Evolutionary conservation across 1,284 basidiomycete genomes (phyloP).

Genomic region (Trichosporon coremiiforme): DNA sequence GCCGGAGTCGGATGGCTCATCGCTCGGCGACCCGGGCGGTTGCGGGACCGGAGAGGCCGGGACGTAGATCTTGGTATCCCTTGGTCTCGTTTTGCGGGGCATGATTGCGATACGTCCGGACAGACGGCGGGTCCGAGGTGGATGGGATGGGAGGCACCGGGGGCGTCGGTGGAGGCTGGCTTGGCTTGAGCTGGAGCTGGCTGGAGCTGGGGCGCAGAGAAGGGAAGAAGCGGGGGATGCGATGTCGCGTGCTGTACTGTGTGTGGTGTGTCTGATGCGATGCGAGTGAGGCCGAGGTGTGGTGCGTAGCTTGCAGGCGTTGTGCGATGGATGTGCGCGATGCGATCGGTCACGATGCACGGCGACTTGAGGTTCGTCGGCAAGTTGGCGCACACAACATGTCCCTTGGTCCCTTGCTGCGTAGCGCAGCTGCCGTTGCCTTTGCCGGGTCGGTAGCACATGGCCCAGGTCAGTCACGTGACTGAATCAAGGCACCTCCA

Average conservation of each 20-base stretch:
- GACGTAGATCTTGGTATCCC: slow-evolving; percentile 40
- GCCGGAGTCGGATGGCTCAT: slow-evolving; percentile 4
- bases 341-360: not conserved
- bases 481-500: not conserved
- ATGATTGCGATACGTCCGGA: slow-evolving; percentile 17
- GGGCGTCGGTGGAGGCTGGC: not conserved
- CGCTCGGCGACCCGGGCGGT: slow-evolving; percentile 11
- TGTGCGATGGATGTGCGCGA: not conserved
- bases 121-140: not conserved
- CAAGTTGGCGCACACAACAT: slow-evolving; percentile 14
- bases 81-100: slow-evolving; percentile 35
- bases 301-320: not conserved
- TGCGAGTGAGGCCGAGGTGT: not conserved
- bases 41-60: slow-evolving; percentile 26
- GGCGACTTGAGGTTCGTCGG: slow-evolving; percentile 9
- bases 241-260: not conserved
- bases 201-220: no score
- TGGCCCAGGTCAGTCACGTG: not conserved
- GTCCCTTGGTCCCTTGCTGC: not conserved
- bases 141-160: not conserved
- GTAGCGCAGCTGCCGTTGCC: not conserved
- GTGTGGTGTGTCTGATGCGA: not conserved
- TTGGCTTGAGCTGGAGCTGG: no score
- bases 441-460: not conserved
- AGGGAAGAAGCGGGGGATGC: not conserved